A percentile compares a stretch with the other conserved stretches of the same genome.
These are phyloP conservation scores for Leccinum cinnamomeum DNA, from an alignment of 1,284 basidiomycete genomes.

Conservation along the genomic window DNA sequence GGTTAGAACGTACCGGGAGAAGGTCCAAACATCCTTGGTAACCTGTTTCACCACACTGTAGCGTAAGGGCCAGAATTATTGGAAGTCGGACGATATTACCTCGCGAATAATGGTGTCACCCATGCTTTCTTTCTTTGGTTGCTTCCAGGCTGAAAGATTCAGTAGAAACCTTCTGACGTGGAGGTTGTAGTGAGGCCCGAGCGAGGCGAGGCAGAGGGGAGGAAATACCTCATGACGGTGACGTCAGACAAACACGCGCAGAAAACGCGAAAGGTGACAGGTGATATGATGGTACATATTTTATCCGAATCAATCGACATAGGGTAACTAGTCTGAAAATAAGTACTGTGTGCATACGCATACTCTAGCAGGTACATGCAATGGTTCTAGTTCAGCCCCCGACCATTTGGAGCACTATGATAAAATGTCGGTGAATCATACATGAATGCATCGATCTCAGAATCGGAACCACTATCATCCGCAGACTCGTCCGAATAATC, in stretches of 20 bases:
- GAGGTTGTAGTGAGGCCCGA: constrained; percentile 19
- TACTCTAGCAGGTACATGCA: constrained; percentile 5
- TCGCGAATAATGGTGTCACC: constrained; percentile 31
- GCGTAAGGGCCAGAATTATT: background rate
- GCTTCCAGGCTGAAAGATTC: constrained; percentile 5
- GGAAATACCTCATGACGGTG: constrained; percentile 15
- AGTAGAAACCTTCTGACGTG: constrained; percentile 12
- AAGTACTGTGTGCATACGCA: constrained; percentile 3
- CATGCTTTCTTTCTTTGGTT: constrained; percentile 19
- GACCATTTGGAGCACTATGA: constrained; percentile 44
- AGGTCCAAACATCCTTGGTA: constrained; percentile 65
- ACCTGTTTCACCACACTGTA: constrained; percentile 40
- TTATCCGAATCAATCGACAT: background rate
- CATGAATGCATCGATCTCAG: constrained; percentile 67
- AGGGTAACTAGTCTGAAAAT: constrained; percentile 5
- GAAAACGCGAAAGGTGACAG: constrained; percentile 12
- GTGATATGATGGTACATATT: background rate
- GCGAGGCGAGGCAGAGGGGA: constrained; percentile 15
- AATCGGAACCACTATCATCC: constrained; percentile 54
- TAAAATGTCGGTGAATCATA: constrained; percentile 56
- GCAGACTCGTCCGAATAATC: constrained; percentile 47
- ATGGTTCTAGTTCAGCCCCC: constrained; percentile 33
- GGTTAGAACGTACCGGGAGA: constrained; percentile 55
- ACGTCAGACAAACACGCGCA: constrained; percentile 25
- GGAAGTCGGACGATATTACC: constrained; percentile 19